Evolutionary conservation across 2,329 filamentous ascomycete genomes (phyloP).

Genomic region (Trichoderma sp.): DNA sequence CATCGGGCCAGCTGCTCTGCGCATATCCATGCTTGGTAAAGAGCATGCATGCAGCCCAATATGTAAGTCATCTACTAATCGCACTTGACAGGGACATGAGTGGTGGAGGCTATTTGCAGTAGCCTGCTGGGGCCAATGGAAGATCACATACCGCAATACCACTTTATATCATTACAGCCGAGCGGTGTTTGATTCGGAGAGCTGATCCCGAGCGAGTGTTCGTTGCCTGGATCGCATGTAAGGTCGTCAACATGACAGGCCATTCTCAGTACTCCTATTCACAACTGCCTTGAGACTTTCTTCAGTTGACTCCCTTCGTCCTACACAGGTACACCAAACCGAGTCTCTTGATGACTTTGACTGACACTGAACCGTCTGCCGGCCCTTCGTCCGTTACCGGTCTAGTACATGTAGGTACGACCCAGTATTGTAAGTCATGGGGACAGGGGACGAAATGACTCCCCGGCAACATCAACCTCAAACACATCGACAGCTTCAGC

Average conservation of each 20-base stretch:
- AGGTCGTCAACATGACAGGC: too few species aligned
- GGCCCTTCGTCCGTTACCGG: too few species aligned
- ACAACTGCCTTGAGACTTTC: too few species aligned
- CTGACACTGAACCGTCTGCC: too few species aligned
- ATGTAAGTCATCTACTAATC: slow-evolving; percentile 21
- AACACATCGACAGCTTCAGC: background rate
- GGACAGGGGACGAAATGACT: background rate
- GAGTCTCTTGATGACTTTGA: too few species aligned
- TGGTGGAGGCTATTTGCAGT: slow-evolving; percentile 14
- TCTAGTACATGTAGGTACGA: background rate
- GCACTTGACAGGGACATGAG: slow-evolving; percentile 17
- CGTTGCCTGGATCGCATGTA: too few species aligned
- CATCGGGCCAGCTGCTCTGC: background rate
- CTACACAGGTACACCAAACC: too few species aligned
- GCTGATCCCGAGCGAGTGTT: too few species aligned
- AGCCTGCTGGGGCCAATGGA: background rate
- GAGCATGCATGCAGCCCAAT: slow-evolving; percentile 15
- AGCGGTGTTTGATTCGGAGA: too few species aligned
- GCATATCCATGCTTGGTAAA: background rate
- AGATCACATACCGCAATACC: background rate
- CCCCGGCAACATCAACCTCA: background rate
- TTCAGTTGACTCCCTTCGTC: too few species aligned
- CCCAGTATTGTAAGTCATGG: background rate
- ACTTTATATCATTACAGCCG: too few species aligned
- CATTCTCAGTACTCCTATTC: too few species aligned